These are phyloP conservation scores for Puccinia polysora DNA, from an alignment of 1,284 basidiomycete genomes.

Conservation along the genomic window DNA sequence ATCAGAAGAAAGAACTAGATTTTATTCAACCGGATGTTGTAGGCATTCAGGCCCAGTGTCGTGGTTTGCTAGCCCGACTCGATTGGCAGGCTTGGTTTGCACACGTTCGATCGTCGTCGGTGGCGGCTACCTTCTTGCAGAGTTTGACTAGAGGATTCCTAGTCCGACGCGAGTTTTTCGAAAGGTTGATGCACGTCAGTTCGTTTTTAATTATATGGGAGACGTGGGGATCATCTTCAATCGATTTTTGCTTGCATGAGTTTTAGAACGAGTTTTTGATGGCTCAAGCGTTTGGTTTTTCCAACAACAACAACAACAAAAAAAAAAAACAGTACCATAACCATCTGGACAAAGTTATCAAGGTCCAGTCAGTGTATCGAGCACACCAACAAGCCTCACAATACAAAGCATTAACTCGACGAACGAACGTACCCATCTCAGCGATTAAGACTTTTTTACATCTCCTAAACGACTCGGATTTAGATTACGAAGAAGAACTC, in stretches of 20 bases:
- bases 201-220: too few relatives aligned
- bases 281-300: background rate
- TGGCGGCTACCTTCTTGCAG: conserved; percentile 75
- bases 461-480: conserved; percentile 90
- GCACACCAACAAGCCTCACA: conserved; percentile 91
- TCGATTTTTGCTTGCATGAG: background rate
- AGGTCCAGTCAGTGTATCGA: conserved; percentile 91
- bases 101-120: conserved; percentile 63
- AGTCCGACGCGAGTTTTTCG: conserved; percentile 66
- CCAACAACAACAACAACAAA: conserved; percentile 33
- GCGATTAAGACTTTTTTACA: conserved; percentile 99
- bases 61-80: conserved; percentile 72
- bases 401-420: conserved; percentile 88
- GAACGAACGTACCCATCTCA: conserved; percentile 85
- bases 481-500: conserved; percentile 94
- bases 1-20: conserved; percentile 80
- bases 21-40: conserved; percentile 82
- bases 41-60: conserved; percentile 74
- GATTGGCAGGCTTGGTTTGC: conserved; percentile 80
- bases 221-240: conserved; percentile 46
- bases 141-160: conserved; percentile 78
- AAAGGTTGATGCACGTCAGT: conserved; percentile 61
- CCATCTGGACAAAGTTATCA: conserved; percentile 62
- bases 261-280: background rate
- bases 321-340: conserved; percentile 57